Percentiles rank a stretch among this genome's conserved stretches.
phyloP scores from a whole-genome alignment of 2,329 filamentous ascomycete genomes.

The Penicillium frequentans region DNA sequence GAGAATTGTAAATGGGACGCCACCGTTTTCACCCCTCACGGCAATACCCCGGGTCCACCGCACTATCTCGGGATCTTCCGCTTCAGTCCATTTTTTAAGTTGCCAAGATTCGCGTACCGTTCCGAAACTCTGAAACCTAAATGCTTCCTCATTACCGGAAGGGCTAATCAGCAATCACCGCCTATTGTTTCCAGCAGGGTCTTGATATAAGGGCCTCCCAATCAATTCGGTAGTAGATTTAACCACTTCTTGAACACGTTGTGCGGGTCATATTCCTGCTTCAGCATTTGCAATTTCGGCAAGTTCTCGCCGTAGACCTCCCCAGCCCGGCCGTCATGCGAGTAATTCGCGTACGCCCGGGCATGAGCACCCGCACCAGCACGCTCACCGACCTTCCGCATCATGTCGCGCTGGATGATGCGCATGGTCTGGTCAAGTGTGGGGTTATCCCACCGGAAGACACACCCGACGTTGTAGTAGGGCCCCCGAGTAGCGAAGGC shows the following conservation, averaged over 20 bases:
- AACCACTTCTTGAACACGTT: slow-evolving; percentile 5
- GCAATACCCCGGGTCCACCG: no score
- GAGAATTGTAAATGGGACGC: no score
- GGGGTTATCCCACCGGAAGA: background rate
- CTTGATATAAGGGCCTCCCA: no score
- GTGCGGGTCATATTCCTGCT: slow-evolving; percentile 3
- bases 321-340: background rate
- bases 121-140: no score
- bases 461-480: background rate
- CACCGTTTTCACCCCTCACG: no score
- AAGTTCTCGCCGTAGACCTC: slow-evolving; percentile 6
- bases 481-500: background rate
- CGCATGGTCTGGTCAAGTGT: background rate
- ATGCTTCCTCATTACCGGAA: no score
- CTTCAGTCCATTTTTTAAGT: no score
- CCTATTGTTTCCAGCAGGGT: no score
- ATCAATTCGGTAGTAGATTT: no score
- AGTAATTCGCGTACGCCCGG: background rate
- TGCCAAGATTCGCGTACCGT: no score
- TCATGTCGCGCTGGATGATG: background rate
- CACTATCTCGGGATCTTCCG: no score
- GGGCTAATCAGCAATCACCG: no score
- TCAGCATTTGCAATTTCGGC: background rate
- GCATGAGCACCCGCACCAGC: background rate
- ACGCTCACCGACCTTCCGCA: background rate